These are phyloP conservation scores for Fusarium haematococcum DNA, from an alignment of 2,329 filamentous ascomycete species.

Conservation along the genomic window DNA sequence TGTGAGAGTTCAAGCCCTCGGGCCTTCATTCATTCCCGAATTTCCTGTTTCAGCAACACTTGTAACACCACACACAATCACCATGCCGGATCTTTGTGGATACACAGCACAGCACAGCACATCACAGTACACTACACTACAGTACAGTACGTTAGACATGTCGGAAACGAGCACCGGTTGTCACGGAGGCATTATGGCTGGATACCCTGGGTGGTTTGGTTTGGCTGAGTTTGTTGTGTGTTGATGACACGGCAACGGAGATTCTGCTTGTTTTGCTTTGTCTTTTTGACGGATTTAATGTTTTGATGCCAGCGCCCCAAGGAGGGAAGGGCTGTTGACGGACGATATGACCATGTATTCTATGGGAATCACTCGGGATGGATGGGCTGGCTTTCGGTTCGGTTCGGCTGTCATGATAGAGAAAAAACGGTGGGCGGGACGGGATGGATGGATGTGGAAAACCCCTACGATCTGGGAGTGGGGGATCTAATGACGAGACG, in stretches of 20 bases:
- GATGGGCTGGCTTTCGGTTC: conserved; percentile 23
- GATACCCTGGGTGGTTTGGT: conserved; percentile 33
- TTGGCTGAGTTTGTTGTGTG: conserved; percentile 18
- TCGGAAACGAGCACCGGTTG: conserved; percentile 27
- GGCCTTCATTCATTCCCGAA: conserved; percentile 27
- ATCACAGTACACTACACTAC: conserved; percentile 15
- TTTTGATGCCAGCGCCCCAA: conserved; percentile 28
- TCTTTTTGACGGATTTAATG: conserved; percentile 7
- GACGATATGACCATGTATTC: conserved; percentile 42
- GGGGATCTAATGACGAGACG: conserved; percentile 45
- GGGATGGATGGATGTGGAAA: conserved; percentile 18
- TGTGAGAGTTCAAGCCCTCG: conserved; percentile 42
- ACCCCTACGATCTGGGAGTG: conserved; percentile 29
- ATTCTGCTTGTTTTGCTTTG: conserved; percentile 15
- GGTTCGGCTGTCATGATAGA: conserved; percentile 40
- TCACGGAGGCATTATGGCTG: conserved; percentile 36
- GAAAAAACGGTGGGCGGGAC: conserved; percentile 39
- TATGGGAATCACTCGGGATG: conserved; percentile 28
- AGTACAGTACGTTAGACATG: conserved; percentile 24
- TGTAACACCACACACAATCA: conserved; percentile 42
- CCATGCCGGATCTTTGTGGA: conserved; percentile 35
- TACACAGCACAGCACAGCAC: conserved; percentile 29
- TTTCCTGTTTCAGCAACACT: conserved; percentile 33
- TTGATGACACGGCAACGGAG: conserved; percentile 17
- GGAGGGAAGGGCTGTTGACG: conserved; percentile 29